These are phyloP conservation scores for Cytospora piceae DNA, from an alignment of 2,329 filamentous ascomycete species.

Conservation along the genomic window DNA sequence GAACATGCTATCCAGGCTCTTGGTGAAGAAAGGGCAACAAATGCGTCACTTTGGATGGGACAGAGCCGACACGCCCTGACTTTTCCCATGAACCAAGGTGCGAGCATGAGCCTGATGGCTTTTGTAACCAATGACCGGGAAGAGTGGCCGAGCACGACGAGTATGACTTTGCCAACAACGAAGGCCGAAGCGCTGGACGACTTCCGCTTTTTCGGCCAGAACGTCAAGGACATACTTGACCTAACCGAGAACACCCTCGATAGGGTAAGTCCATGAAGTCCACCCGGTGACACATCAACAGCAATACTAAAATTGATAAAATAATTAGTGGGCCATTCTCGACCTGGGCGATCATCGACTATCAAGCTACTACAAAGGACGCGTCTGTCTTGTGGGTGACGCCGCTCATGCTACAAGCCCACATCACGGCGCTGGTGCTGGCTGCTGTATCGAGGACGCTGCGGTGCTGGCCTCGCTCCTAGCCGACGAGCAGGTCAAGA, in stretches of 20 bases:
- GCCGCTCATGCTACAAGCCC: slow-evolving; percentile 67
- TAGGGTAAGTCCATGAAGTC: slow-evolving; percentile 33
- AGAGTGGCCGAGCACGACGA: slow-evolving; percentile 37
- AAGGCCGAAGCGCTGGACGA: slow-evolving; percentile 42
- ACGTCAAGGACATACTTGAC: slow-evolving; percentile 38
- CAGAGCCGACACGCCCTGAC: slow-evolving; percentile 62
- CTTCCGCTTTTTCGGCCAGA: slow-evolving; percentile 41
- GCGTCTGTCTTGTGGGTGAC: slow-evolving; percentile 59
- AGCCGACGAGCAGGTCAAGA: slow-evolving; percentile 43
- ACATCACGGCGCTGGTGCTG: slow-evolving; percentile 61
- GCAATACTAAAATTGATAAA: too few species aligned
- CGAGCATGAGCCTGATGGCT: slow-evolving; percentile 57
- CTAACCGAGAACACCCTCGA: slow-evolving; percentile 38
- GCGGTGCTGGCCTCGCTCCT: slow-evolving; percentile 51
- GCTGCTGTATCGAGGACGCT: slow-evolving; percentile 60
- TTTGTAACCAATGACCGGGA: slow-evolving; percentile 38
- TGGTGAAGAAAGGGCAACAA: slow-evolving; percentile 44
- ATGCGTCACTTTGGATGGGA: slow-evolving; percentile 43
- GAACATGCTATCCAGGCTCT: slow-evolving; percentile 53
- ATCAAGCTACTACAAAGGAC: slow-evolving; percentile 46
- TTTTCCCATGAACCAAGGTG: slow-evolving; percentile 61
- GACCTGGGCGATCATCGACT: slow-evolving; percentile 50
- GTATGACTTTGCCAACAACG: slow-evolving; percentile 35
- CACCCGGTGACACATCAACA: too few species aligned
- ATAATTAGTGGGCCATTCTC: slow-evolving; percentile 52